These are phyloP conservation scores for Thelephora aurantiotincta DNA, from an alignment of 768 basidiomycete species.

Conservation along the genomic window DNA sequence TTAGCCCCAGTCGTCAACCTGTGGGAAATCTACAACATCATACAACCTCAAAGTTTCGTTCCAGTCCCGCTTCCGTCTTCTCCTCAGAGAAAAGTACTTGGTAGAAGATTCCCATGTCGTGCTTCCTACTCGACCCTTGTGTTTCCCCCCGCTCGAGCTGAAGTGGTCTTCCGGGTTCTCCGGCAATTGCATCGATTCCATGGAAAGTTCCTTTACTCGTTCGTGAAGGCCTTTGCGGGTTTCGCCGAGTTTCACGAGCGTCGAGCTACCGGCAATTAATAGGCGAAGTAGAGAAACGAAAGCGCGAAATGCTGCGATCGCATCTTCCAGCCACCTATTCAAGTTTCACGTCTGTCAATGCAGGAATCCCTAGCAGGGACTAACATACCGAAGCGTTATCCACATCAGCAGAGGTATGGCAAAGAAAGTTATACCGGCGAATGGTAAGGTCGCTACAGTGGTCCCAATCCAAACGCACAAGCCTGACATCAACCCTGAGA, in stretches of 20 bases:
- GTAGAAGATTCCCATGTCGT: slow-evolving; percentile 56
- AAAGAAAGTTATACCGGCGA: slow-evolving; percentile 40
- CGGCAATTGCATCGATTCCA: slow-evolving; percentile 44
- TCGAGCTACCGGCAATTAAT: slow-evolving; percentile 43
- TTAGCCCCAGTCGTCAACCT: no score
- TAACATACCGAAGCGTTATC: slow-evolving; percentile 50
- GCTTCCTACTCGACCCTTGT: slow-evolving; percentile 53
- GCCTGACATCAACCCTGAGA: slow-evolving; percentile 39
- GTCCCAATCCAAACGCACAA: slow-evolving; percentile 47
- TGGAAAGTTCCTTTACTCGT: slow-evolving; percentile 55
- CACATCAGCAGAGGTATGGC: slow-evolving; percentile 72
- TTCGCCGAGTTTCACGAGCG: slow-evolving; percentile 37
- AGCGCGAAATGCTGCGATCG: slow-evolving; percentile 67
- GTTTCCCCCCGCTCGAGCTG: slow-evolving; percentile 36
- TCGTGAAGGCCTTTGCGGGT: slow-evolving; percentile 42
- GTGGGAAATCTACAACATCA: slow-evolving; percentile 70
- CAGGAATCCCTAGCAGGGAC: not conserved
- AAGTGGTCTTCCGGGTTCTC: slow-evolving; percentile 58
- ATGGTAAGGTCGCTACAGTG: slow-evolving; percentile 45
- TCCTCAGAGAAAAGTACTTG: slow-evolving; percentile 66
- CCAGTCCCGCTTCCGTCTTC: slow-evolving; percentile 80
- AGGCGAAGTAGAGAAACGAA: slow-evolving; percentile 47
- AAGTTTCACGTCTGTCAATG: not conserved
- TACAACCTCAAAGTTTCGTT: slow-evolving; percentile 75
- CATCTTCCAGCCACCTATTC: slow-evolving; percentile 62